phyloP scores from a whole-genome alignment of 441 rosid genomes.

The Kokia cookei region DNA sequence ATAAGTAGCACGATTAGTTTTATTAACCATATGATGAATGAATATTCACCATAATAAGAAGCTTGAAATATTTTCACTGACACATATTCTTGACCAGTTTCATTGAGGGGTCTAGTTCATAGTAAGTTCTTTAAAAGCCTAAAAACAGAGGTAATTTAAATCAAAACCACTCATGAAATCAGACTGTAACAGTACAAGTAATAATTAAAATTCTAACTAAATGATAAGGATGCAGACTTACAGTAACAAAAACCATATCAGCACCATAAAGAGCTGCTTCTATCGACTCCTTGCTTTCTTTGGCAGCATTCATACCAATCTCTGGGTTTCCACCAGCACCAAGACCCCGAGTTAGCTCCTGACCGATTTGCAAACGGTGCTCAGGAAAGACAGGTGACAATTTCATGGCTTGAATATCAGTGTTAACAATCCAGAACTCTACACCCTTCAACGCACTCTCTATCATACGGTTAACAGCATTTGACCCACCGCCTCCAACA shows the following conservation, averaged over 20 bases:
- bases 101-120: not conserved
- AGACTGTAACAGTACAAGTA: not conserved
- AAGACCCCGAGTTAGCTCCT: conserved; percentile 95
- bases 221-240: conserved; percentile 26
- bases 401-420: conserved; percentile 89
- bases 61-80: not conserved
- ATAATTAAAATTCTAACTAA: not conserved
- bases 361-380: conserved; percentile 86
- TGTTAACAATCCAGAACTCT: conserved; percentile 96
- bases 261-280: conserved; percentile 88
- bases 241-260: conserved; percentile 98
- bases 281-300: conserved; percentile 80
- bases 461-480: conserved; percentile 98
- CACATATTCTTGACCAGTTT: not conserved
- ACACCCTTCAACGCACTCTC: conserved; percentile 92
- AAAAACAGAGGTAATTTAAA: not conserved
- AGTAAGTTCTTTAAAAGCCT: not conserved
- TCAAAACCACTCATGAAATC: not conserved
- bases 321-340: conserved; percentile 99
- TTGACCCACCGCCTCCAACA: conserved; percentile 97
- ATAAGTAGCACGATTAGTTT: not conserved
- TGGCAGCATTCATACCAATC: conserved; percentile 95
- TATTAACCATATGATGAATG: not conserved
- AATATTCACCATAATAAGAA: not conserved
- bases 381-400: conserved; percentile 82